phyloP scores from a whole-genome alignment of 768 basidiomycete species.

The Aureoboletus auriporus region DNA sequence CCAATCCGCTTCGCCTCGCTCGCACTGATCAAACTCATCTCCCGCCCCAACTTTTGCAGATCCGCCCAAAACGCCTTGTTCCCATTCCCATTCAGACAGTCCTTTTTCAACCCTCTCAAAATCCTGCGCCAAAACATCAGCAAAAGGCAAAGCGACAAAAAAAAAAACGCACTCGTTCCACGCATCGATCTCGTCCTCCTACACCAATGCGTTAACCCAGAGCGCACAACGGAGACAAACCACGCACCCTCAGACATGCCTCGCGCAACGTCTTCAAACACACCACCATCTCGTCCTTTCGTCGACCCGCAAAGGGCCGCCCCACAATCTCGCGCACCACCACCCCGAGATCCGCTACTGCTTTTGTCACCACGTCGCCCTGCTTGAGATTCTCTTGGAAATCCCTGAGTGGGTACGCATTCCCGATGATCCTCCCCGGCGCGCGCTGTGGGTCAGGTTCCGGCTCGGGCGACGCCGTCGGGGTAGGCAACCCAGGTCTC shows the following conservation, averaged over 20 bases:
- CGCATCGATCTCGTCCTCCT: conserved; percentile 81
- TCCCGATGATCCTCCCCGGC: conserved; percentile 73
- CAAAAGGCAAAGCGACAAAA: not conserved
- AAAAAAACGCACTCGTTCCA: conserved; percentile 66
- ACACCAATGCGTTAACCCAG: no score
- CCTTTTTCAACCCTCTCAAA: conserved; percentile 51
- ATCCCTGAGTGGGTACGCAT: conserved; percentile 68
- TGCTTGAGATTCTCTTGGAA: conserved; percentile 66
- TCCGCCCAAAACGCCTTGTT: conserved; percentile 67
- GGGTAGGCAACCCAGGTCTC: conserved; percentile 42
- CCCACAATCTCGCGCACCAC: conserved; percentile 70
- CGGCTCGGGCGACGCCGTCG: conserved; percentile 47
- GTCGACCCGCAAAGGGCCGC: conserved; percentile 65
- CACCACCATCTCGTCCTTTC: conserved; percentile 66
- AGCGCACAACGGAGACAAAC: not conserved
- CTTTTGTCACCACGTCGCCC: conserved; percentile 82
- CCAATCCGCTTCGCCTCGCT: conserved; percentile 59
- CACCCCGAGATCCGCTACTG: conserved; percentile 71
- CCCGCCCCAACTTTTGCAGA: conserved; percentile 46
- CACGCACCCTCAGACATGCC: conserved; percentile 57
- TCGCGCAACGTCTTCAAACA: conserved; percentile 68
- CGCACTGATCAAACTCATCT: conserved; percentile 57
- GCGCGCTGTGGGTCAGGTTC: conserved; percentile 49
- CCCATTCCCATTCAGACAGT: conserved; percentile 51
- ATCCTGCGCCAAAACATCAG: conserved; percentile 42